Evolutionary conservation across 2,329 filamentous ascomycete genomes (phyloP).

Genomic region (Monosporascus sp.): DNA sequence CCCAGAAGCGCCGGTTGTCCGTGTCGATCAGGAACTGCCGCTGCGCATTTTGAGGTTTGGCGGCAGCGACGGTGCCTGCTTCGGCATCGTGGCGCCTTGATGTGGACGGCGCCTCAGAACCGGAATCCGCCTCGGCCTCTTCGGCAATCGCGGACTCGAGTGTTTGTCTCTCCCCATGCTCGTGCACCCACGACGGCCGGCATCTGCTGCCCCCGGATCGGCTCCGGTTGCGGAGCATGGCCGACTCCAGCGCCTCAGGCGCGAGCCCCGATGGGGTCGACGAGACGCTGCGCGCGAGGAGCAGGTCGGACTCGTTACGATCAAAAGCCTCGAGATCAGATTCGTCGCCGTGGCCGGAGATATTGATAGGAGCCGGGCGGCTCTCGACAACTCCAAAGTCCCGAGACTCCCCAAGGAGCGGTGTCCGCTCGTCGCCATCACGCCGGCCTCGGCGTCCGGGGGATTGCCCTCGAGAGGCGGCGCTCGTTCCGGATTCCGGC

Average conservation of each 20-base stretch:
- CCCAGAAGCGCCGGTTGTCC: slow-evolving; percentile 50
- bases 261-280: slow-evolving; percentile 33
- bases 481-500: no score
- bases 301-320: slow-evolving; percentile 29
- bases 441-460: neutral
- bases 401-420: neutral
- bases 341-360: slow-evolving; percentile 2
- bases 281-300: slow-evolving; percentile 34
- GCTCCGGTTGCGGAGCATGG: slow-evolving; percentile 32
- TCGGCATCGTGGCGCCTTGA: neutral
- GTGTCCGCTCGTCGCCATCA: neutral
- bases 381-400: slow-evolving; percentile 1
- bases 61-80: neutral
- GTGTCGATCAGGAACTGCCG: slow-evolving; percentile 38
- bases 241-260: slow-evolving; percentile 34
- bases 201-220: slow-evolving; percentile 18
- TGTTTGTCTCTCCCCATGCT: neutral
- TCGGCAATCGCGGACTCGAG: neutral
- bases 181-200: slow-evolving; percentile 1
- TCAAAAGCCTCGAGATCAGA: slow-evolving; percentile 8
- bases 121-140: neutral
- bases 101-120: neutral
- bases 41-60: slow-evolving; percentile 5
- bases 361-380: slow-evolving; percentile 5
- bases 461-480: neutral